Evolutionary conservation across 371 early-diverging fungal species (phyloP), one percentile per base, ranked within the genome.

Genomic region (Mortierella sp.): DNA sequence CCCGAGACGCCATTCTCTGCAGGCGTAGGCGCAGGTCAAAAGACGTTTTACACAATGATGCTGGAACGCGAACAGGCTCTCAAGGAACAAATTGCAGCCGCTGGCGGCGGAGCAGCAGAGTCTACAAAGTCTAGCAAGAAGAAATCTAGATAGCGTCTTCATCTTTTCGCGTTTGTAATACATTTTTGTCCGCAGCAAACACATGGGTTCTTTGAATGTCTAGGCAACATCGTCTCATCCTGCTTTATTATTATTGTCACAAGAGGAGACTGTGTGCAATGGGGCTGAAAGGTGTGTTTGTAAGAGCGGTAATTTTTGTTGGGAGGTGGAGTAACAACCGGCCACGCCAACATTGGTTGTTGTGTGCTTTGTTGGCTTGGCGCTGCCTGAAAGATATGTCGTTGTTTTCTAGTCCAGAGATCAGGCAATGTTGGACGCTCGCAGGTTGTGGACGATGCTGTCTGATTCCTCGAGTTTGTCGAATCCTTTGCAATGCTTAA

Each of bases 391-490:
- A 48, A 48, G 9, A 2, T 8, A 48, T 34, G 53, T 43, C 44
- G 13, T 21, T 71, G 14, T 50, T 44, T 48, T 50, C 50, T 46
- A 46, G 54, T 55, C 46, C 13, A 43, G 26, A 53, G 55, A 72
- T 80, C 73, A 80, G 34, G 81, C 86, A 81, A 85, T 85, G 73
- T 85, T 85, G 72, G 86, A 85, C n/a, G 87, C 87, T 69, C 81
- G 79, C 67, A 86, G 71, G 51, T 81, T 86, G 71, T 86, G 75
- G 71, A 82, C 84, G 50, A 86, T 82, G 37, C 82, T 82, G 28
- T 83, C 84, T 31, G 85, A 85, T 73, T 82, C 87, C 37, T 88
- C 88, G 64, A 86, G 75, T 61, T 87, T 82, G 77, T 88, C 88
- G 67, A 88, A 82, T 72, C 83, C 86, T 70, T 87, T 87, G 64